Conservation (phyloP, 352 stramenopile species). For the Globisporangium recalcitrans region DNA sequence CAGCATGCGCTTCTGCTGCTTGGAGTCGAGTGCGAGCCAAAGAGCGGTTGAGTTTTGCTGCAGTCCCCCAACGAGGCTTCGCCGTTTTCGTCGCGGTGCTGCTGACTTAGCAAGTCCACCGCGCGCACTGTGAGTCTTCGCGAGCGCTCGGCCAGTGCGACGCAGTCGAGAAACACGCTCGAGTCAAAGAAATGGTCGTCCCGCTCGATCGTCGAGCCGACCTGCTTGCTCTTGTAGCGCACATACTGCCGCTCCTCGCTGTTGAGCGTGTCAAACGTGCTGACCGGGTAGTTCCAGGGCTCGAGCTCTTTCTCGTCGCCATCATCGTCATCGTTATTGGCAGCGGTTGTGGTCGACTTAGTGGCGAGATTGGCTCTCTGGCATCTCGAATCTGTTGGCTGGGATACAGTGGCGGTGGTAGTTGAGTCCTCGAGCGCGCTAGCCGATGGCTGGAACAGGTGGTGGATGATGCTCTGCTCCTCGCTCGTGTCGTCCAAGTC, state of each 20-base stretch:
- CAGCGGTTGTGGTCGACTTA: neutral
- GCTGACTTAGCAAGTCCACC: constrained; percentile 34
- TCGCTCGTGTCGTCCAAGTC: neutral
- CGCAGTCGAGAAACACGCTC: constrained; percentile 55
- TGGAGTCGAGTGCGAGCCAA: constrained; percentile 20
- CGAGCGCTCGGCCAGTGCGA: constrained; percentile 63
- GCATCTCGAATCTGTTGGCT: neutral
- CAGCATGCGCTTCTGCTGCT: constrained; percentile 64
- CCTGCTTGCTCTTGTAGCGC: constrained; percentile 54
- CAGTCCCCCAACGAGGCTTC: neutral
- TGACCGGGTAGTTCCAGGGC: constrained; percentile 62
- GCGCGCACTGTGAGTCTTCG: constrained; percentile 50
- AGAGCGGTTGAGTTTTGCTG: neutral
- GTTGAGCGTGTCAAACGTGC: constrained; percentile 48
- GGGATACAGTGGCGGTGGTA: no score
- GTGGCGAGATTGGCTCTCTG: neutral
- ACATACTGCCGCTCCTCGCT: constrained; percentile 70
- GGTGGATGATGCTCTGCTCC: constrained; percentile 12
- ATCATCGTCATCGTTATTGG: neutral
- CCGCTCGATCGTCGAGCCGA: constrained; percentile 39
- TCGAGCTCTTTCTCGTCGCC: constrained; percentile 20
- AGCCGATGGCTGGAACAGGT: constrained; percentile 5
- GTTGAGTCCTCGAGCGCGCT: neutral
- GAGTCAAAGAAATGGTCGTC: constrained; percentile 68
- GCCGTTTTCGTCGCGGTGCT: neutral